These are phyloP conservation scores for Aureobasidium subglaciale DNA, from an alignment of 2,329 filamentous ascomycete genomes.

Conservation along the genomic window DNA sequence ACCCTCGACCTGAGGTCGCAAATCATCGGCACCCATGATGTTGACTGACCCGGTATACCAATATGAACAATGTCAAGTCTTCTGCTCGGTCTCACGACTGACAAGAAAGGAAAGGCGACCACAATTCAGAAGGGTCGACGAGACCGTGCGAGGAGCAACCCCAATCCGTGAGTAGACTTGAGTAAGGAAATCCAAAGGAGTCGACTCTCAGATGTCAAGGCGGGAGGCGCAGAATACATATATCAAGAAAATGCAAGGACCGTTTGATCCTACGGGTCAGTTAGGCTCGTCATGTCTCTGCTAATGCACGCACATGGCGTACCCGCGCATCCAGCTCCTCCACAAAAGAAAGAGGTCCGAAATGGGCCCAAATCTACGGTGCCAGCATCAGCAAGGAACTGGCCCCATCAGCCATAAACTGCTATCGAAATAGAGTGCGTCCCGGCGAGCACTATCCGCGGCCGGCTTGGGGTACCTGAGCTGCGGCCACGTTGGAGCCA, in stretches of 20 bases:
- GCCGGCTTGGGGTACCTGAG: not conserved
- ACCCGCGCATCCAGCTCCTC: not conserved
- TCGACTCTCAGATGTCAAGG: not conserved
- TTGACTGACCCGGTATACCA: not conserved
- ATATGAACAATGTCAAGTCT: not conserved
- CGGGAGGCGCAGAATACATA: not conserved
- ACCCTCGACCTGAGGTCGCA: constrained; percentile 1
- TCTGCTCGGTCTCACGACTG: not conserved
- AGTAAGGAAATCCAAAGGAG: not conserved
- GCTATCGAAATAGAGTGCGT: constrained; percentile 2
- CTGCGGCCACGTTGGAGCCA: constrained; percentile 10
- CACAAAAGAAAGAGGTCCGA: too few relatives aligned
- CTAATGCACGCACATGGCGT: not conserved
- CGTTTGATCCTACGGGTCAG: not conserved
- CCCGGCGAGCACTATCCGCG: not conserved
- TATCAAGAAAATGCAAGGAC: not conserved
- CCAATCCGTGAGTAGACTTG: not conserved
- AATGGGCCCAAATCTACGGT: not conserved
- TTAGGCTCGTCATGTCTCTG: constrained; percentile 2
- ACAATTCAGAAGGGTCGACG: not conserved
- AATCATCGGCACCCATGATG: constrained; percentile 4
- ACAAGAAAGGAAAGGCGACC: not conserved
- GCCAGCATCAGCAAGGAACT: not conserved
- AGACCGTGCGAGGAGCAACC: constrained; percentile 1
- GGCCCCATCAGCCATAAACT: not conserved